Evolutionary conservation across 2,329 filamentous ascomycete genomes (phyloP).

Genomic region (Ophiostoma populinum): DNA sequence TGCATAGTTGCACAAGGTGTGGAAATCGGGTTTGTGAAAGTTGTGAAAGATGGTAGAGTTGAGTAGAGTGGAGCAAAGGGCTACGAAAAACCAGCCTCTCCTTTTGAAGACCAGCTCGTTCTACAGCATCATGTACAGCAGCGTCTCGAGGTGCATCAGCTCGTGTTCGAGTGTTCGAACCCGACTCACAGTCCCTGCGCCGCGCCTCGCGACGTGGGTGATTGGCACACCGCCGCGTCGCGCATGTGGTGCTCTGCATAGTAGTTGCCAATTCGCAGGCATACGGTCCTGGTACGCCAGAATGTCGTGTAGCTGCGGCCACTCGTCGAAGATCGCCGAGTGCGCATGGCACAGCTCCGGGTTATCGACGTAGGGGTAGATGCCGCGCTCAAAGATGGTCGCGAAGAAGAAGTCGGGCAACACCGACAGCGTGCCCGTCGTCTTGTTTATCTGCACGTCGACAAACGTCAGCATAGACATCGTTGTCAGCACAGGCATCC

Average conservation of each 20-base stretch:
- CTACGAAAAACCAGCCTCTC: no score
- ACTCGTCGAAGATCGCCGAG: conserved; percentile 74
- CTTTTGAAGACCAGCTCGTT: no score
- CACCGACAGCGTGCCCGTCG: conserved; percentile 48
- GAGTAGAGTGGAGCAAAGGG: no score
- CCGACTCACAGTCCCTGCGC: conserved; percentile 71
- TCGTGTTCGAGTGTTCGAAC: conserved; percentile 96
- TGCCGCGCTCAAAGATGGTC: conserved; percentile 80
- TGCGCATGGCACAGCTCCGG: conserved; percentile 77
- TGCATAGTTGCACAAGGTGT: no score
- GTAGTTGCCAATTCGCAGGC: conserved; percentile 32
- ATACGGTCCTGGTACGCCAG: conserved; percentile 56
- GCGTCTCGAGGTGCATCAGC: conserved; percentile 87
- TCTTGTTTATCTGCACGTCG: conserved; percentile 74
- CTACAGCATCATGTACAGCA: conserved; percentile 95
- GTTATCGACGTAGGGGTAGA: conserved; percentile 93
- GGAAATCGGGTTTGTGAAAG: no score
- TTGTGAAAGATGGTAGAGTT: no score
- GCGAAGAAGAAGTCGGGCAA: no score
- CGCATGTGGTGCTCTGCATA: conserved; percentile 34
- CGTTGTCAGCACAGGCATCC: no score
- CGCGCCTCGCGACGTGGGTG: conserved; percentile 39
- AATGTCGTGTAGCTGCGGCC: conserved; percentile 65
- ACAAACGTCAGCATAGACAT: conserved; percentile 92
- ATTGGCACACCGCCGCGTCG: no score